Base-by-base conservation (phyloP, 1,284 basidiomycete genomes). In the Irpex sp. region DNA sequence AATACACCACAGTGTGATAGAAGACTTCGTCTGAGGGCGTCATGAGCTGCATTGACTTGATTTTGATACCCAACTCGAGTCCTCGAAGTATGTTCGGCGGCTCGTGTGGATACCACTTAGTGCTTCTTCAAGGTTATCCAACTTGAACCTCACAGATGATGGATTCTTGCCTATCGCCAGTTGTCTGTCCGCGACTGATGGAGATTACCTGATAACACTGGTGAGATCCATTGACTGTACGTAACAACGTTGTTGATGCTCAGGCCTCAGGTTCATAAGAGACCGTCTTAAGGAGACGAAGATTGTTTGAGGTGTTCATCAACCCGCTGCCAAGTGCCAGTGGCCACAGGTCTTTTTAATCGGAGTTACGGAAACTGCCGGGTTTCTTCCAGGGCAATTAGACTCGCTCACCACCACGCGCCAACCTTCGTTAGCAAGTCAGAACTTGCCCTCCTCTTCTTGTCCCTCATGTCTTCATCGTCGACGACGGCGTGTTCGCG, bases 381-480 rank as follows among this genome's bases (percentile, higher is more conserved):
- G 33, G 8, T 33, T 26, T 33, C 53, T 21, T 35, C 26, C 26
- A 11, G 33, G 21, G 31, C 9, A 55, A 55, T 55, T 55, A 55
- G 53, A 26, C 53, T 55, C 26, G 53, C 13, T 35, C 19, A 31
- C 57, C 37, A n/a, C 60, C 36, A 58, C 50, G 50, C 31, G 50
- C 47, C 61, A 56, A 53, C 58, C 33, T 9, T 58, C 17, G 49
- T 57, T 49, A 55, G 17, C n/a, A 55, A 17, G n/a, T 49, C 39
- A 21, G 33, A 37, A n/a, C 54, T 26, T 31, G 59, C 60, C 61
- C 66, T 61, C 64, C 68, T 33, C 61, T 67, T 7, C 69, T 73
- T 19, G 71, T 73, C 72, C 71, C 63, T 60, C 68, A 78, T 79
- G 80, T 85, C 87, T 66, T 81, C 83, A 67, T 83, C 84, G 68